Conservation (phyloP, 768 basidiomycete genomes). For the Pholiota molesta region DNA sequence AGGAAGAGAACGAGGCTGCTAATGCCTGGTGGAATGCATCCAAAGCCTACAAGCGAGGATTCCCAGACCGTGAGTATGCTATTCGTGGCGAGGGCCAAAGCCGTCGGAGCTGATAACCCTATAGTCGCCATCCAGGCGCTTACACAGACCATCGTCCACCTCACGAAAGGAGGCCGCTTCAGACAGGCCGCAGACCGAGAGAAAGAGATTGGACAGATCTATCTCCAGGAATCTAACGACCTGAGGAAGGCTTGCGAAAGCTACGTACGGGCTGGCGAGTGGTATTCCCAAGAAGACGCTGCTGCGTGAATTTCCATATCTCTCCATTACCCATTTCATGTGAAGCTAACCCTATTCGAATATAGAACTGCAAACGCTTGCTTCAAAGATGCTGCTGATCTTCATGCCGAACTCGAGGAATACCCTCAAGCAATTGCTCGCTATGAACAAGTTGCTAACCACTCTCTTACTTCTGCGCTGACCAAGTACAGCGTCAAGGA, state of each 20-base stretch:
- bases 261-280: constrained; percentile 89
- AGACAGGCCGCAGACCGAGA: constrained; percentile 97
- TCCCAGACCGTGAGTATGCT: constrained; percentile 71
- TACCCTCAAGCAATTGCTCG: constrained; percentile 83
- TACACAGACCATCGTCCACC: constrained; percentile 79
- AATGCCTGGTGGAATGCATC: constrained; percentile 99
- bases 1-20: constrained; percentile 92
- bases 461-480: constrained; percentile 75
- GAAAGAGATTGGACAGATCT: constrained; percentile 95
- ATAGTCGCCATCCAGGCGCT: constrained; percentile 90
- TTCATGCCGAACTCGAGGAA: constrained; percentile 88
- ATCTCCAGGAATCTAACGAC: constrained; percentile 82
- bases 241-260: constrained; percentile 88
- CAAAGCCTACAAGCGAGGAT: constrained; percentile 92
- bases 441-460: constrained; percentile 89
- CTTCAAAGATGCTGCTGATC: constrained; percentile 95
- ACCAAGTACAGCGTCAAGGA: constrained; percentile 99
- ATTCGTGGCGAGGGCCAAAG: constrained; percentile 6
- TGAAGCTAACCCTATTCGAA: not conserved
- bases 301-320: constrained; percentile 67
- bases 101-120: constrained; percentile 18
- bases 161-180: constrained; percentile 87
- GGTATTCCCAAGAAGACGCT: constrained; percentile 98
- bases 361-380: constrained; percentile 91
- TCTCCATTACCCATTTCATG: not conserved